Evolutionary conservation across 1,284 basidiomycete species (phyloP).

Genomic region (Wolfiporia cocos): DNA sequence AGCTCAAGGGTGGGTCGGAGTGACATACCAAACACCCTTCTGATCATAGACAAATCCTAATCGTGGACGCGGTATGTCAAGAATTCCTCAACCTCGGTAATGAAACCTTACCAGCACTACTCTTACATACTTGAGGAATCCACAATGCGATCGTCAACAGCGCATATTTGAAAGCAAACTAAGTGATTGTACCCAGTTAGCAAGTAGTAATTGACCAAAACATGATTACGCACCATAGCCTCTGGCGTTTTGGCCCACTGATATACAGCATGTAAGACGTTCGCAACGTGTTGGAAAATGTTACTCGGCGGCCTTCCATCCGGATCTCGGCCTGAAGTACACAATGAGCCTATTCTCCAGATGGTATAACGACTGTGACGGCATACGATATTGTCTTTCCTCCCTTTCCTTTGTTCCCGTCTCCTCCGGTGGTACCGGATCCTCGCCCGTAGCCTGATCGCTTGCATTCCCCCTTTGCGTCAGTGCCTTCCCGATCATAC

Average conservation of each 20-base stretch:
- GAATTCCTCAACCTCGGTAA: background rate
- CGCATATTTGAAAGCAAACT: slow-evolving; percentile 55
- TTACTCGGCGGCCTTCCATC: slow-evolving; percentile 43
- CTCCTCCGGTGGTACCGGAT: slow-evolving; percentile 23
- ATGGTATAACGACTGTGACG: background rate
- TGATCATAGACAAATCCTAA: slow-evolving; percentile 38
- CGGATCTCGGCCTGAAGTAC: slow-evolving; percentile 27
- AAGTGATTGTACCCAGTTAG: background rate
- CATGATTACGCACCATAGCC: slow-evolving; percentile 31
- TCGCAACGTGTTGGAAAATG: slow-evolving; percentile 31
- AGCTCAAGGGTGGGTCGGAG: too few species aligned
- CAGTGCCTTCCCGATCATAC: slow-evolving; percentile 35
- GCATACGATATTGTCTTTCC: slow-evolving; percentile 30
- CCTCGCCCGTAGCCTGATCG: slow-evolving; percentile 31
- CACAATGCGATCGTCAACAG: slow-evolving; percentile 50
- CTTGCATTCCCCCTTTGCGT: slow-evolving; percentile 20
- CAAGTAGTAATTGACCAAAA: background rate
- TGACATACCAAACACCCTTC: slow-evolving; percentile 36
- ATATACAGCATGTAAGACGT: slow-evolving; percentile 30
- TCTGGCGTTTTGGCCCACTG: slow-evolving; percentile 38
- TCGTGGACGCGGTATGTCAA: background rate
- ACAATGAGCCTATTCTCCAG: slow-evolving; percentile 22
- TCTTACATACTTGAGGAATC: slow-evolving; percentile 43
- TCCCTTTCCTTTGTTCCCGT: slow-evolving; percentile 18
- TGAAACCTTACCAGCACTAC: slow-evolving; percentile 36